Conservation (phyloP, 768 basidiomycete genomes). For the Boletus eberwhitei region DNA sequence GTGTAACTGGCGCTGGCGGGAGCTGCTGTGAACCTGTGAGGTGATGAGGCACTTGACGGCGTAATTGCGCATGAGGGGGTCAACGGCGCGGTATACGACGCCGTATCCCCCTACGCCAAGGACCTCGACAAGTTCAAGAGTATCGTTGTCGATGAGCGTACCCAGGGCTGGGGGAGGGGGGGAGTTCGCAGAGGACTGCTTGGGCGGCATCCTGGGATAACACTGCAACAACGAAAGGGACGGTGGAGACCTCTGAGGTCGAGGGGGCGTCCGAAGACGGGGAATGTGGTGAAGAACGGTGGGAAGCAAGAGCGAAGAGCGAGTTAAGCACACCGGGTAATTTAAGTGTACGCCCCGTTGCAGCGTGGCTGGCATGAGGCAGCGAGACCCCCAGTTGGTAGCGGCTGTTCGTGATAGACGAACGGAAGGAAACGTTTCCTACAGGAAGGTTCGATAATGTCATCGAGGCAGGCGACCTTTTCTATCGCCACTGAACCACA, state of each 20-base stretch:
- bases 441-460: constrained; percentile 29
- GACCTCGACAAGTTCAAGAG: constrained; percentile 79
- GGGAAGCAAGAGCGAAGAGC: constrained; percentile 27
- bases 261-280: constrained; percentile 22
- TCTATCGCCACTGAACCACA: constrained; percentile 26
- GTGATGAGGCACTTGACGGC: constrained; percentile 91
- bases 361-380: constrained; percentile 37
- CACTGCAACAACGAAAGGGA: constrained; percentile 15
- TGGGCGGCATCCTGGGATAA: constrained; percentile 29
- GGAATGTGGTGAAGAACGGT: constrained; percentile 17
- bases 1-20: constrained; percentile 72
- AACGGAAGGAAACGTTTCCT: constrained; percentile 26
- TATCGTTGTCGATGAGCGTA: constrained; percentile 76
- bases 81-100: constrained; percentile 87
- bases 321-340: constrained; percentile 22
- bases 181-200: constrained; percentile 33
- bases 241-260: constrained; percentile 25
- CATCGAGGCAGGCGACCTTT: constrained; percentile 22
- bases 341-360: constrained; percentile 34
- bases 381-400: constrained; percentile 27
- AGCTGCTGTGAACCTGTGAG: constrained; percentile 38
- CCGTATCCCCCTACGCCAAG: constrained; percentile 95
- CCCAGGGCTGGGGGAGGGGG: constrained; percentile 60
- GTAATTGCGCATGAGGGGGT: constrained; percentile 53
- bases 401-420: constrained; percentile 34